Evolutionary conservation across 2,329 filamentous ascomycete species (phyloP), one percentile per base, ranked within the genome.

Genomic region (Mycosphaerella arachidis): DNA sequence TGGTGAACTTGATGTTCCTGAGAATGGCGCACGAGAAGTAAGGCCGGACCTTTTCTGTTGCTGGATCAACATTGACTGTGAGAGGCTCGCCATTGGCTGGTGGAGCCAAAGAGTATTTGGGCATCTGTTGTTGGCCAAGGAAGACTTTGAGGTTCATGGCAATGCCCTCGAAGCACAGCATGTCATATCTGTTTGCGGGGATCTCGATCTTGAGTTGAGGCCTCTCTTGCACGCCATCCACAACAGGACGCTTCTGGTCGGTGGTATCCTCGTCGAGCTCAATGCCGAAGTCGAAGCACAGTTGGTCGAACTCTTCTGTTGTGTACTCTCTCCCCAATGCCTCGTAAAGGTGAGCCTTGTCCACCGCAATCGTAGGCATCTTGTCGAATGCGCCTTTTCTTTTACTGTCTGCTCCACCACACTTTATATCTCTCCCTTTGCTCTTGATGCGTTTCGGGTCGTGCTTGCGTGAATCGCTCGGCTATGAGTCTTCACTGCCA

Each of bases 231-330:
- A 88, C 85, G 74, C 89, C 89, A 78, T 91, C 83, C 70, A 90
- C 83, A 60, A 89, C 79, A 33, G 90, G 89, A 51, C 90, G 82
- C 66, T 91, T 86, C 59, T 85, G 82, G 70, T 90, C 82, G 68
- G 91, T 88, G 53, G 90, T 94, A 65, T 99, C 94, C 80, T 97
- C 93, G 79, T 99, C 94, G 68, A 99, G 85, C 78, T 99, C 94
- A 74, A 99, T 95, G 79, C 92, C 92, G 74, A 96, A 99, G 72
- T 99, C 93, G 83, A 99, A 99, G 78, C 94, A 97, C 69, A 99
- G 83, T 73, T 96, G 90, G 77, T 99, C 94, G 73, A 99, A 99
- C 73, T 96, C 91, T 71, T 96, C 86, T 65, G 91, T 94, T 57
- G 93, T 96, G 76, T 84, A 97, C 85, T 94, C 87, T 78, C 88